Conservation (phyloP, 2,329 filamentous ascomycete species). For the Aureobasidium sp. region DNA sequence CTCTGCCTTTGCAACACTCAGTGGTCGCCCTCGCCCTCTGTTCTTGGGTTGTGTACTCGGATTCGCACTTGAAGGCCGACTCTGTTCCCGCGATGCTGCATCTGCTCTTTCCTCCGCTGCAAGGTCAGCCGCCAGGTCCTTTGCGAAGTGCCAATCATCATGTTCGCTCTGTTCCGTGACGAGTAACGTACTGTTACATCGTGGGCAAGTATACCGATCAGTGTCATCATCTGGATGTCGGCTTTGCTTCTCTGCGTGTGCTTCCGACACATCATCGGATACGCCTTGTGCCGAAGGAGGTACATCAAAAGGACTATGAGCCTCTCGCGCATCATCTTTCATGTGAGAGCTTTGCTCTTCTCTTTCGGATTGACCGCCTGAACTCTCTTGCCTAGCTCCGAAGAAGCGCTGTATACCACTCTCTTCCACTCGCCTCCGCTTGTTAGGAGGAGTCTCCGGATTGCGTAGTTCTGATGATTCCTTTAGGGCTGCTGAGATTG, state of each 20-base stretch:
- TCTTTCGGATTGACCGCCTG: slow-evolving; percentile 15
- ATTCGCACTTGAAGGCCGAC: slow-evolving; percentile 14
- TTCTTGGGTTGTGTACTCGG: slow-evolving; percentile 17
- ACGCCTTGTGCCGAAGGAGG: slow-evolving; percentile 1
- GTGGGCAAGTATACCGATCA: slow-evolving; percentile 50
- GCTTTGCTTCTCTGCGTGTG: slow-evolving; percentile 3
- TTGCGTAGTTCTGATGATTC: slow-evolving; percentile 21
- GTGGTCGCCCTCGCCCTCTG: slow-evolving; percentile 32
- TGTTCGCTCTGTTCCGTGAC: slow-evolving; percentile 60
- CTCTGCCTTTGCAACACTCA: slow-evolving; percentile 27
- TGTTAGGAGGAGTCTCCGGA: slow-evolving; percentile 25
- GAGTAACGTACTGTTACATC: slow-evolving; percentile 48
- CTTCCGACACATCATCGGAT: not conserved
- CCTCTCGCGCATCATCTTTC: not conserved
- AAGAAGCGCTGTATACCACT: slow-evolving; percentile 33
- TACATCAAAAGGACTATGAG: not conserved
- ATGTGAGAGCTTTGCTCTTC: slow-evolving; percentile 5
- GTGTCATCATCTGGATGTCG: not conserved
- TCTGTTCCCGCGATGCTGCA: slow-evolving; percentile 20
- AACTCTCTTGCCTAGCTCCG: slow-evolving; percentile 21
- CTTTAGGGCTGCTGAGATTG: slow-evolving; percentile 29
- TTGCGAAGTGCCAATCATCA: slow-evolving; percentile 90
- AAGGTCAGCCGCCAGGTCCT: slow-evolving; percentile 73
- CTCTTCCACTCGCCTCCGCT: slow-evolving; percentile 30
- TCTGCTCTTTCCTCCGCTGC: slow-evolving; percentile 53